phyloP scores from a whole-genome alignment of 2,329 filamentous ascomycete species.

The Xylariaceae sp. region DNA sequence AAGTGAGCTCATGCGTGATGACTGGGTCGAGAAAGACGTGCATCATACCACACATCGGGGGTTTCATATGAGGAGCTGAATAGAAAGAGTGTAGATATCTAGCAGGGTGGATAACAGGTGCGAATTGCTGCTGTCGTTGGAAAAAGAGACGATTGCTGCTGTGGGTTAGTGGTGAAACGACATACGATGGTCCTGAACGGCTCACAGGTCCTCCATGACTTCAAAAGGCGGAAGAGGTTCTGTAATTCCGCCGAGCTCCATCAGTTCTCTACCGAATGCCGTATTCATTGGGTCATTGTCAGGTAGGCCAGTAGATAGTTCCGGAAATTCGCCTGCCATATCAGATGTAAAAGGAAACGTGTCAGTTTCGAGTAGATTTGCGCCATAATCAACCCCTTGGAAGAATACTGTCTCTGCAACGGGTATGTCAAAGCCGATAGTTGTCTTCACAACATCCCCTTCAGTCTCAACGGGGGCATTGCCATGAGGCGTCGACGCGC shows the following conservation, averaged over 20 bases:
- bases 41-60: constrained; percentile 58
- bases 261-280: constrained; percentile 50
- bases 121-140: constrained; percentile 63
- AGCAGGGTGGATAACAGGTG: constrained; percentile 74
- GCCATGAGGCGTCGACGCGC: neutral
- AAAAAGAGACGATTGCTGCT: constrained; percentile 72
- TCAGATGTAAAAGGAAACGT: constrained; percentile 17
- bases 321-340: constrained; percentile 13
- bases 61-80: constrained; percentile 66
- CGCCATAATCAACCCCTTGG: constrained; percentile 25
- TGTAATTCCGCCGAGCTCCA: constrained; percentile 69
- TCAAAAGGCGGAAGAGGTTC: constrained; percentile 76
- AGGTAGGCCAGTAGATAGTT: constrained; percentile 14
- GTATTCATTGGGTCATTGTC: constrained; percentile 2
- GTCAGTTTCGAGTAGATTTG: constrained; percentile 7
- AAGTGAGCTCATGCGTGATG: too few species aligned
- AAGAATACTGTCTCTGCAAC: constrained; percentile 24
- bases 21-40: too few species aligned
- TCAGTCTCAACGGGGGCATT: constrained; percentile 21
- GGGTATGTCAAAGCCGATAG: constrained; percentile 19
- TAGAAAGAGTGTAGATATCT: constrained; percentile 75
- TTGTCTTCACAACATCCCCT: constrained; percentile 24
- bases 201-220: constrained; percentile 78
- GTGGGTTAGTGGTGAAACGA: constrained; percentile 4
- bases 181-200: constrained; percentile 7